Evolutionary conservation across 2,329 filamentous ascomycete species (phyloP), one percentile per base, ranked within the genome.

Genomic region (Penicillium sp.): DNA sequence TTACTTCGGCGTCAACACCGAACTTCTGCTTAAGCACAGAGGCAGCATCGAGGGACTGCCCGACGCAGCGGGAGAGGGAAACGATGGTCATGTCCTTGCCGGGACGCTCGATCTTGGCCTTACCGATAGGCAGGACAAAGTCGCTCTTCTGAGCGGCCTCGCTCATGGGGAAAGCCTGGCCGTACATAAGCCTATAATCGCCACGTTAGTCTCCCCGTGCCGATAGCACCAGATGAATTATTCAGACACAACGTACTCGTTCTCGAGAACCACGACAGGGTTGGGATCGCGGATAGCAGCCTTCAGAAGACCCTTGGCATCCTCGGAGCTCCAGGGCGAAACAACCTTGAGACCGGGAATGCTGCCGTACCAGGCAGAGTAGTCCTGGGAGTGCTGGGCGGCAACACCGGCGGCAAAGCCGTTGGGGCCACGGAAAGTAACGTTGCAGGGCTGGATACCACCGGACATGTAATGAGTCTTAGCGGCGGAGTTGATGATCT

Each of bases 391-490:
- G 80, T 98, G 93, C 79, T 98, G 93, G 51, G 93, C 93, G 57
- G 77, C 93, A 64, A 98, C 93, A 80, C 93, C 93, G 51, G 91
- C 69, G 53, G 93, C 93, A 73, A 98, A 98, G 65, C 93, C 93
- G 76, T 98, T 98, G 74, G 93, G 93, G 44, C 93, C 93, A 70
- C 93, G 90, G 86, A 98, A 98, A 62, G 93, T 97, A 75, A 98
- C 91, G 79, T 97, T 97, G 78, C 93, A 98, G 64, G 93, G 93
- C 76, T 98, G 93, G 72, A 96, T 97, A 72, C 93, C 93, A 65
- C 93, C 93, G 56, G 93, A 97, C 93, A 98, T 98, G 80, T 98
- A 98, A 68, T 98, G 91, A 47, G 93, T 98, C 81, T 98, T 98
- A 68, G 89, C 93, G 62, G 79, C 93, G 40, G 91, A 97, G 84